phyloP scores from a whole-genome alignment of 805 yeast genomes.

The Ogataea polymorpha region DNA sequence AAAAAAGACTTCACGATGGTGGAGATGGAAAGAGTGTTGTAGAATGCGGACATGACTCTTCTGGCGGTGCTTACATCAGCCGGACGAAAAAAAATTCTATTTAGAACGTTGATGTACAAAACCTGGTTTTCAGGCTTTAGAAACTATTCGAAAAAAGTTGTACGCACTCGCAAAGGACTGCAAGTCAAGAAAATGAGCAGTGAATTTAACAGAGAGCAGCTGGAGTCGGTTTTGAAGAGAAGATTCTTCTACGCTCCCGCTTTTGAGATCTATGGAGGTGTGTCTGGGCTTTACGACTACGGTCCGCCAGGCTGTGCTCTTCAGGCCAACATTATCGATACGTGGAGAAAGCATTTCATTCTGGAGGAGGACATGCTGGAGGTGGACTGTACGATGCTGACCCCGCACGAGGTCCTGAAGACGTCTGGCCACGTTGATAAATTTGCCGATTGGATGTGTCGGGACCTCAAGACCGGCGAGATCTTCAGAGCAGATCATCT shows the following conservation, averaged over 20 bases:
- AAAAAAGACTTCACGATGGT: constrained; percentile 40
- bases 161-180: constrained; percentile 15
- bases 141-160: constrained; percentile 14
- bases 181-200: constrained; percentile 20
- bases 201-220: constrained; percentile 73
- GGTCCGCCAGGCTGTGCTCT: constrained; percentile 99
- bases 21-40: constrained; percentile 23
- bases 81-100: constrained; percentile 5
- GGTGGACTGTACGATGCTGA: constrained; percentile 96
- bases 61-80: constrained; percentile 8
- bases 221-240: constrained; percentile 89
- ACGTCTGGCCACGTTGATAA: constrained; percentile 99
- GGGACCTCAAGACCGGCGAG: constrained; percentile 93
- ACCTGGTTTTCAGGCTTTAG: constrained; percentile 14
- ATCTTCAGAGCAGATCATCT: constrained; percentile 98
- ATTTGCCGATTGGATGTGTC: constrained; percentile 99
- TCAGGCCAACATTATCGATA: constrained; percentile 91
- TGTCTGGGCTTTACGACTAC: constrained; percentile 94
- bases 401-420: constrained; percentile 96
- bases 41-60: background rate
- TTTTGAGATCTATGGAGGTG: constrained; percentile 97
- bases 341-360: constrained; percentile 97
- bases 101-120: constrained; percentile 5
- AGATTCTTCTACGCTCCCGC: constrained; percentile 98
- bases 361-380: constrained; percentile 98